phyloP scores from a whole-genome alignment of 2,329 filamentous ascomycete genomes.

The Pseudocercospora fuligena region DNA sequence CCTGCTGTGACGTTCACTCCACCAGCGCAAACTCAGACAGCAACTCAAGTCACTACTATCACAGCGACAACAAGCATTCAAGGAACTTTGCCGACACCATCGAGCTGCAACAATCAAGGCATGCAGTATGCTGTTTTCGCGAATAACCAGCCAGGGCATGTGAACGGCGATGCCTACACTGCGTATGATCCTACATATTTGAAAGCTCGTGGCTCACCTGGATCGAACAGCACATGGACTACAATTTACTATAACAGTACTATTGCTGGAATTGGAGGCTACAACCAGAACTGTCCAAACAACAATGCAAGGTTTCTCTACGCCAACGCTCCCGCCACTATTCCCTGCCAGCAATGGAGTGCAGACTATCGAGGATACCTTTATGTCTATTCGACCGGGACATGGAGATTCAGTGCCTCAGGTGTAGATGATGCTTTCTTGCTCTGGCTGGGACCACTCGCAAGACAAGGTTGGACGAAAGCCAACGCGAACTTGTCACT shows the following conservation, averaged over 20 bases:
- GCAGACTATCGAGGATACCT: slow-evolving; percentile 22
- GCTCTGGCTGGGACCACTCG: slow-evolving; percentile 17
- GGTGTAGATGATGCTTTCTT: slow-evolving; percentile 18
- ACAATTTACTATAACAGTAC: slow-evolving; percentile 17
- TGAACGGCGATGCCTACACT: slow-evolving; percentile 12
- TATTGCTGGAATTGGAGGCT: slow-evolving; percentile 12
- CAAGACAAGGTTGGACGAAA: slow-evolving; percentile 21
- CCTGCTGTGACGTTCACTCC: slow-evolving; percentile 1
- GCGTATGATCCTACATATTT: slow-evolving; percentile 20
- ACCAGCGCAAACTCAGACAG: slow-evolving; percentile 5
- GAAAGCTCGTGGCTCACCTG: slow-evolving; percentile 10
- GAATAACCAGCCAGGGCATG: slow-evolving; percentile 16
- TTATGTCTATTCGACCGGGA: slow-evolving; percentile 17
- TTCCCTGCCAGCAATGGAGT: slow-evolving; percentile 17
- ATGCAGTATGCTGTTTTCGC: slow-evolving; percentile 20
- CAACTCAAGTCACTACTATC: not conserved
- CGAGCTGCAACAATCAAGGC: slow-evolving; percentile 24
- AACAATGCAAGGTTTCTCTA: slow-evolving; percentile 7
- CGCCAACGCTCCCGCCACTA: slow-evolving; percentile 6
- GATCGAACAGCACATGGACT: slow-evolving; percentile 16
- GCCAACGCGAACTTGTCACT: slow-evolving; percentile 15
- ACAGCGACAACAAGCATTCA: slow-evolving; percentile 11
- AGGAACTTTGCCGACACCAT: slow-evolving; percentile 9
- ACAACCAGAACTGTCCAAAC: not conserved
- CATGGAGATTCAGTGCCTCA: slow-evolving; percentile 10